Evolutionary conservation across 768 basidiomycete species (phyloP).

Genomic region (Amanita brunnescens): DNA sequence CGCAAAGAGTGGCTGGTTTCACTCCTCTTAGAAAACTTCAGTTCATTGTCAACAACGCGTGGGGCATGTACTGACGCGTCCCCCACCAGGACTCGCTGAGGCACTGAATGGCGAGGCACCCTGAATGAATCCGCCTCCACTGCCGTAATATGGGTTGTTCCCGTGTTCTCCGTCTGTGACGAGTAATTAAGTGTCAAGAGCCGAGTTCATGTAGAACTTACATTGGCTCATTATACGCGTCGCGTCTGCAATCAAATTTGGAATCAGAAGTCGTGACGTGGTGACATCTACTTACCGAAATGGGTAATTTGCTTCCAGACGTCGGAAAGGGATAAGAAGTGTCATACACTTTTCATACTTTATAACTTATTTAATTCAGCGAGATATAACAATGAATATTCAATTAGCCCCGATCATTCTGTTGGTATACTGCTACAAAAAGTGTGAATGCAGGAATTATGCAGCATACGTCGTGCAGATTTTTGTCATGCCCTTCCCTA

Average conservation of each 20-base stretch:
- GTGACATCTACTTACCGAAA: no score
- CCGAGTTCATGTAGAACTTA: constrained; percentile 9
- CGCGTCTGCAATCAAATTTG: neutral
- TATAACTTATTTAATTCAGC: no score
- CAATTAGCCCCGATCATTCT: no score
- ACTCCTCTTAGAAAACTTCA: neutral
- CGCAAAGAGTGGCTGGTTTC: constrained; percentile 13
- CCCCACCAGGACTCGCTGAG: constrained; percentile 53
- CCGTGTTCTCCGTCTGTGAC: constrained; percentile 30
- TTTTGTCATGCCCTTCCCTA: constrained; percentile 60
- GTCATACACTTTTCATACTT: no score
- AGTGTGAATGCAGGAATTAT: neutral
- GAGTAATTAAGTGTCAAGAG: constrained; percentile 6
- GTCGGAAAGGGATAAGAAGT: no score
- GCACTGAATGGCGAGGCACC: constrained; percentile 53
- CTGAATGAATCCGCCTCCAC: constrained; percentile 50
- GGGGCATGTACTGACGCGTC: constrained; percentile 24
- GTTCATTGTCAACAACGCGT: neutral
- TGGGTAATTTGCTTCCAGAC: no score
- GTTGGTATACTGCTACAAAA: constrained; percentile 8
- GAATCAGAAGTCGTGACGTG: neutral
- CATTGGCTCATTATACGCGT: constrained; percentile 24
- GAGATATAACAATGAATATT: no score
- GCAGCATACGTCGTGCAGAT: constrained; percentile 32
- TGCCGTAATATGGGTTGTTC: constrained; percentile 25